Evolutionary conservation across 495 filamentous ascomycete genomes (phyloP), one percentile per base, ranked within the genome.

Genomic region (Tetracladium marchalianum): DNA sequence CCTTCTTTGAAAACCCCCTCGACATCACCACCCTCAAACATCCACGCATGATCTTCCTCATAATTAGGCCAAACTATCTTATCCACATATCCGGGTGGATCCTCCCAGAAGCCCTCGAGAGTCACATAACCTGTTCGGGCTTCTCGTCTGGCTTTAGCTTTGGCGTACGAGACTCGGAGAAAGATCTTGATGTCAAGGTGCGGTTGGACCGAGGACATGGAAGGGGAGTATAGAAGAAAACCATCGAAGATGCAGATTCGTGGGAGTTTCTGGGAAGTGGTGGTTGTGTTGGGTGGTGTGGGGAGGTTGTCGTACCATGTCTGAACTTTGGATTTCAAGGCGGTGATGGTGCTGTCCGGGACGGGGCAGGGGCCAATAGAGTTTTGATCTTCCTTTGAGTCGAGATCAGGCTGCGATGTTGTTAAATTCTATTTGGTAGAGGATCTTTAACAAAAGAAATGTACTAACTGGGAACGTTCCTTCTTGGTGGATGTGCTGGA

Each of bases 21-120:
- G 0, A 82, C 80, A 61, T 85, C 72, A 2, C 74, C 78, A 16
- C 66, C 66, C 47, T 80, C 53, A 61, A 95, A 85, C 53, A 96
- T 63, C 67, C 81, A 87, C 45, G 66, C 61, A 67, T 97, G 88
- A 60, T 83, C 74, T 53, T 70, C 67, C 16, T 84, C 85, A 61
- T 95, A 97, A 50, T 88, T 85, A 22, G 89, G 90, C 92, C 92
- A 98, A 3, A 98, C 92, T 46, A 98, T 74, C 64, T 84, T 74
- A 55, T 98, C 92, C 38, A 96, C 88, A 64, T 96, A 98, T 0
- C 86, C 89, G 1, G 84, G 85, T 1, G 92, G 92, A 61, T 98
- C 92, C 15, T 76, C 72, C 92, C 90, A 98, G 67, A 94, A 96
- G 12, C 90, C 90, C 61, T 82, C 84, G 42, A 85, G 68, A 17